phyloP scores from a whole-genome alignment of 2,329 filamentous ascomycete genomes.

The Aspergillus sp. region DNA sequence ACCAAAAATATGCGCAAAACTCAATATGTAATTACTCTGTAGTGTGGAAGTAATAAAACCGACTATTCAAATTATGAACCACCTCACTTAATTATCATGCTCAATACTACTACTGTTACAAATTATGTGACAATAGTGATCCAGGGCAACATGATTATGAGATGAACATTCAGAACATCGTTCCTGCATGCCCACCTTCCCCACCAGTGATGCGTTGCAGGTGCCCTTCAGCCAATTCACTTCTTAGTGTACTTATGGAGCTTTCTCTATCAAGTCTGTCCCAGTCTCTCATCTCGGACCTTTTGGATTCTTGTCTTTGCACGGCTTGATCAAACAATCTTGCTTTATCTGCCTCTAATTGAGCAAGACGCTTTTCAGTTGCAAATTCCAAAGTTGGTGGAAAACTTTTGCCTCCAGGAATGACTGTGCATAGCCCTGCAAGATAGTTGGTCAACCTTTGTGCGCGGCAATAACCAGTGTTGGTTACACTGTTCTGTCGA shows the following conservation, averaged over 20 bases:
- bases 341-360: conserved; percentile 39
- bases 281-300: conserved; percentile 39
- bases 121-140: too few species aligned
- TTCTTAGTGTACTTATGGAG: conserved; percentile 39
- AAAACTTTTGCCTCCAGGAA: conserved; percentile 37
- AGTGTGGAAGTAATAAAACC: too few species aligned
- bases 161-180: conserved; percentile 26
- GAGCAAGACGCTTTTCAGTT: conserved; percentile 37
- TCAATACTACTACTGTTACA: too few species aligned
- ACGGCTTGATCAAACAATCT: conserved; percentile 37
- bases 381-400: conserved; percentile 31
- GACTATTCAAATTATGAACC: too few species aligned
- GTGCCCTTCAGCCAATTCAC: conserved; percentile 42
- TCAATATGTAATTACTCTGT: neutral
- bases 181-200: conserved; percentile 33
- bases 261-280: conserved; percentile 41
- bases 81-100: too few species aligned
- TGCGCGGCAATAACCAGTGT: conserved; percentile 29
- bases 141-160: too few species aligned
- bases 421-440: conserved; percentile 29
- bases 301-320: conserved; percentile 38
- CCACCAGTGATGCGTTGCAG: conserved; percentile 39
- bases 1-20: neutral
- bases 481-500: conserved; percentile 29
- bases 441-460: conserved; percentile 35